Base-by-base conservation (phyloP, 1,284 basidiomycete species). In the Entoloma clypeatum region DNA sequence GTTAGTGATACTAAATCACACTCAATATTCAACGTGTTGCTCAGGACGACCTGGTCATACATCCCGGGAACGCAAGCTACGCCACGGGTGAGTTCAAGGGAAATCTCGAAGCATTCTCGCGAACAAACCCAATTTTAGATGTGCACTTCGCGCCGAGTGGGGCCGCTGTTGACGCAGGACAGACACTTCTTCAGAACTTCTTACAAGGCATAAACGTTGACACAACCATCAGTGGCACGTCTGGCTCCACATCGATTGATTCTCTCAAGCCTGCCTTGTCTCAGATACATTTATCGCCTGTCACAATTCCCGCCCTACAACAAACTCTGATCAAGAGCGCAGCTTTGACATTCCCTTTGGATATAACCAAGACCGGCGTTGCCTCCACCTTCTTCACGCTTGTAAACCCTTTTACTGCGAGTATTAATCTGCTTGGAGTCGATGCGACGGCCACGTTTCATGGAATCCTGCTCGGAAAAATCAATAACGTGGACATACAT, bases 371-470 rank as follows among this genome's bases (percentile, higher is more conserved):
- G 45, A 83, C 76, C 0, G 78, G 77, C 6, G 57, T 81, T 19
- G 80, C 80, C 2, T 64, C 67, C 19, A 66, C 74, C 2, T 64
- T 74, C 0, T 82, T 86, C 52, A 65, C 64, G 1, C 66, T 89
- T 31, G 64, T 65, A 10, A 90, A 89, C 54, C 85, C 86, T 2
- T 89, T 89, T 64, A 86, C 83, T 0, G 84, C 86, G 8, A 78
- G 77, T 52, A 79, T 89, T 59, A 86, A 82, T 57, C 58, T 89
- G 13, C 55, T 83, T 23, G 59, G 67, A 41, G 64, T 89, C n/a
- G 64, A 63, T 7, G 77, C 83, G 1, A 71, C 60, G 3, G 86
- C 76, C 0, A 74, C 67, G 2, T 80, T 72, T 62, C 68, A 72
- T 24, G 67, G 69, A 36, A 52, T 83, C 25, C 67, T 68, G 1